A percentile compares a stretch with the other conserved stretches of the same genome.
phyloP scores from a whole-genome alignment of 2,329 filamentous ascomycete genomes.

The Microascus cirrosus region DNA sequence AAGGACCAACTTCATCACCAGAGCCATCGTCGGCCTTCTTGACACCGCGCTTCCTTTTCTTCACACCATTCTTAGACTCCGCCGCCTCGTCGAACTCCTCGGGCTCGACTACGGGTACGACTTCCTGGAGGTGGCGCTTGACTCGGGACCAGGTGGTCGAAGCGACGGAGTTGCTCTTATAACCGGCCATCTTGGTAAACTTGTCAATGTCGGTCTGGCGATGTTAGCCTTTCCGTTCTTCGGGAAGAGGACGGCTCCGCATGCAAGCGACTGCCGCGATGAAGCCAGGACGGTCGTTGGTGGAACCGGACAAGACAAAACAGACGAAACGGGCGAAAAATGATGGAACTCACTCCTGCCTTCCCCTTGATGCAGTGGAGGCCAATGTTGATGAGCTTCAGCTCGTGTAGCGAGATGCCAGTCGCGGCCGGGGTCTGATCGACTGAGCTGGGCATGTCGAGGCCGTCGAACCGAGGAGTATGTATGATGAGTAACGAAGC shows the following conservation, averaged over 20 bases:
- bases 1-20: background rate
- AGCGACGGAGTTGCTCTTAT: background rate
- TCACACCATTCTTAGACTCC: background rate
- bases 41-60: background rate
- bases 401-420: background rate
- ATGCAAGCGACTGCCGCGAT: background rate
- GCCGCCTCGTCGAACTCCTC: background rate
- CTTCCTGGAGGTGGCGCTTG: background rate
- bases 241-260: too few species aligned
- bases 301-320: background rate
- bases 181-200: background rate
- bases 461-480: too few species aligned
- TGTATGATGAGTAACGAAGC: too few species aligned
- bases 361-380: background rate
- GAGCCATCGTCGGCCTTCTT: background rate
- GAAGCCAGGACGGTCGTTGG: background rate
- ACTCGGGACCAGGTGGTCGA: conserved; percentile 1
- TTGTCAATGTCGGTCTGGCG: background rate
- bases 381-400: background rate
- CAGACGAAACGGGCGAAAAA: background rate
- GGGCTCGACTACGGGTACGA: background rate
- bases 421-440: background rate
- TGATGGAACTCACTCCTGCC: background rate
- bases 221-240: background rate
- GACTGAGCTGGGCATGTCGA: too few species aligned